Conservation (phyloP, 2,329 filamentous ascomycete genomes). For the Hortaea werneckii region DNA sequence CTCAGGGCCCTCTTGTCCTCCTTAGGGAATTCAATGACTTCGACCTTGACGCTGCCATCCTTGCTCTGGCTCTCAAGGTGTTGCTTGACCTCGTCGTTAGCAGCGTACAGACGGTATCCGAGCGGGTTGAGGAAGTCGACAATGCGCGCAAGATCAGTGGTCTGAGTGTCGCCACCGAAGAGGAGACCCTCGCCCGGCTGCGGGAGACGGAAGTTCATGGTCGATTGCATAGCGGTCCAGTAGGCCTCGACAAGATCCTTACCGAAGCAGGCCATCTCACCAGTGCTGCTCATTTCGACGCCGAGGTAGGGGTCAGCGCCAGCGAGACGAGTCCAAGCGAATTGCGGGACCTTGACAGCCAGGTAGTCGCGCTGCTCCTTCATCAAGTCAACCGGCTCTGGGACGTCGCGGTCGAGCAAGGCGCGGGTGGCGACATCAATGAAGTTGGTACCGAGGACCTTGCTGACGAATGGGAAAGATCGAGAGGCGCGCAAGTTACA, state of each 20-base stretch:
- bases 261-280: constrained; percentile 98
- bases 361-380: constrained; percentile 78
- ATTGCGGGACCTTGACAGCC: constrained; percentile 96
- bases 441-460: constrained; percentile 93
- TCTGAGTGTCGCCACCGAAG: constrained; percentile 73
- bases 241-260: constrained; percentile 94
- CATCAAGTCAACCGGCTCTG: constrained; percentile 82
- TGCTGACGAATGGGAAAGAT: constrained; percentile 96
- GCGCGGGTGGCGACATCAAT: constrained; percentile 92
- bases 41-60: constrained; percentile 55
- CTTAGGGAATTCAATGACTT: constrained; percentile 94
- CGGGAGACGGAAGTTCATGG: constrained; percentile 98
- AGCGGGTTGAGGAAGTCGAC: constrained; percentile 81
- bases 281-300: constrained; percentile 93
- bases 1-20: constrained; percentile 90
- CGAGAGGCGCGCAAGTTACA: constrained; percentile 96
- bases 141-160: constrained; percentile 62
- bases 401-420: constrained; percentile 74
- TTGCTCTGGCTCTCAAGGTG: constrained; percentile 66
- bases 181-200: constrained; percentile 91
- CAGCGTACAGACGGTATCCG: constrained; percentile 89
- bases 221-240: constrained; percentile 91
- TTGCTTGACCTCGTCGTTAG: constrained; percentile 68
- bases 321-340: constrained; percentile 96
- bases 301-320: constrained; percentile 96